Evolutionary conservation across 192 early-diverging fungal species (phyloP).

Genomic region (Mortierella hygrophila): DNA sequence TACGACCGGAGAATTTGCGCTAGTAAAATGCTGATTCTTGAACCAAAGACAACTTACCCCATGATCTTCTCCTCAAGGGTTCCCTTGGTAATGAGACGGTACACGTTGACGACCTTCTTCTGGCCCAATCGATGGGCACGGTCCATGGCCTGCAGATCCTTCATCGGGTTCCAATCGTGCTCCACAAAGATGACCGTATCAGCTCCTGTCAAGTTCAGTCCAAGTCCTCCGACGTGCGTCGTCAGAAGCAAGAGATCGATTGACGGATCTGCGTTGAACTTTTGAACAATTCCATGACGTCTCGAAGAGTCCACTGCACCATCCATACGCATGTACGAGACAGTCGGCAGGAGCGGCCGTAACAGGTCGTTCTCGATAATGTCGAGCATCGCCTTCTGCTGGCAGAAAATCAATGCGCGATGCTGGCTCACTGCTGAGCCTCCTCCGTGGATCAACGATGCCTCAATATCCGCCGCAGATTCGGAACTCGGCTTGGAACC

Average conservation of each 20-base stretch:
- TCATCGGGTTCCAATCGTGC: conserved; percentile 99
- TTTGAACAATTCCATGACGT: conserved; percentile 92
- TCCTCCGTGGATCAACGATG: conserved; percentile 58
- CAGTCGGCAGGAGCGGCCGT: conserved; percentile 82
- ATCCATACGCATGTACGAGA: conserved; percentile 95
- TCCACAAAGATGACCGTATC: conserved; percentile 99
- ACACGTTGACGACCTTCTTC: conserved; percentile 97
- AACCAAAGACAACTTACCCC: conserved; percentile 71
- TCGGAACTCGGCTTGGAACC: conserved; percentile 74
- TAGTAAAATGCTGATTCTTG: not conserved
- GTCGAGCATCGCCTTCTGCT: conserved; percentile 96
- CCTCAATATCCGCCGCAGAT: conserved; percentile 55
- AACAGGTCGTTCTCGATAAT: conserved; percentile 96
- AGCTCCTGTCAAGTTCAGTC: conserved; percentile 98
- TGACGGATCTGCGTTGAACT: conserved; percentile 96
- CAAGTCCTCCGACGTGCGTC: conserved; percentile 97
- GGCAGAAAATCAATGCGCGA: conserved; percentile 96
- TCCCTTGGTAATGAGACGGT: conserved; percentile 96
- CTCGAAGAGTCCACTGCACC: conserved; percentile 85
- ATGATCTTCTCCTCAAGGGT: conserved; percentile 99
- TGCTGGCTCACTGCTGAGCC: conserved; percentile 79
- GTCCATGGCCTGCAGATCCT: conserved; percentile 99
- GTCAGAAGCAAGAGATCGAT: conserved; percentile 96
- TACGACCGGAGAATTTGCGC: not conserved
- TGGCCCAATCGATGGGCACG: conserved; percentile 98